A percentile compares a stretch with the other conserved stretches of the same genome.
These are phyloP conservation scores for Eutrema japonicum DNA, from an alignment of 345 rosid genomes.

Conservation along the genomic window DNA sequence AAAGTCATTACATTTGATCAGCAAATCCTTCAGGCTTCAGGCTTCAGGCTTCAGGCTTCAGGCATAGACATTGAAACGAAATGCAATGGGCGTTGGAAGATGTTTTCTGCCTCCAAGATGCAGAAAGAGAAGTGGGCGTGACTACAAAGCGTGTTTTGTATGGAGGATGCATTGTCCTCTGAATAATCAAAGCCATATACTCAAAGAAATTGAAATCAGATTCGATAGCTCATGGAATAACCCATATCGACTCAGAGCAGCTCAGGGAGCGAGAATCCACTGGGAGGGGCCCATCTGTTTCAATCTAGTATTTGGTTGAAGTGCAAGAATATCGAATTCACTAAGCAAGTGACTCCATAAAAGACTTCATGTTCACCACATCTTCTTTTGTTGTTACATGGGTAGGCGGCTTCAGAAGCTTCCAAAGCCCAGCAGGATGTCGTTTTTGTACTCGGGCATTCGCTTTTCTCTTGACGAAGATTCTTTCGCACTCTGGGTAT, in stretches of 20 bases:
- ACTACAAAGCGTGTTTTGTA: neutral
- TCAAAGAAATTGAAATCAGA: neutral
- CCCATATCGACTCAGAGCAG: constrained; percentile 3
- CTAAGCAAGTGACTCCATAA: constrained; percentile 59
- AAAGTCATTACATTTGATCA: constrained; percentile 9
- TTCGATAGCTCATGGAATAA: neutral
- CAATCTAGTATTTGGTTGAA: constrained; percentile 23
- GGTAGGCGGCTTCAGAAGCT: constrained; percentile 61
- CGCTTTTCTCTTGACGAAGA: constrained; percentile 62
- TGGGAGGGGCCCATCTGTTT: neutral
- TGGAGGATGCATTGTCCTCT: constrained; percentile 19
- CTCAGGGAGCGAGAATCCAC: neutral
- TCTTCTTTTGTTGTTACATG: constrained; percentile 57
- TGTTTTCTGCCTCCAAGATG: neutral
- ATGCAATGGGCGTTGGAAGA: neutral
- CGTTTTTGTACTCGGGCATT: constrained; percentile 38
- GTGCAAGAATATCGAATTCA: neutral
- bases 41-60: no score
- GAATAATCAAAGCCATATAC: constrained; percentile 1
- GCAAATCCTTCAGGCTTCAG: neutral
- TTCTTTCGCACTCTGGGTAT: constrained; percentile 79
- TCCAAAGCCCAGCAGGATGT: constrained; percentile 76
- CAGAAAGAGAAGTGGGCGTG: neutral
- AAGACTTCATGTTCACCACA: constrained; percentile 60
- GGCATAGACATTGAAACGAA: neutral